A percentile compares a stretch with the other conserved stretches of the same genome.
These are phyloP conservation scores for Aquilaria malaccensis DNA, from an alignment of 345 rosid genomes.

Conservation along the genomic window DNA sequence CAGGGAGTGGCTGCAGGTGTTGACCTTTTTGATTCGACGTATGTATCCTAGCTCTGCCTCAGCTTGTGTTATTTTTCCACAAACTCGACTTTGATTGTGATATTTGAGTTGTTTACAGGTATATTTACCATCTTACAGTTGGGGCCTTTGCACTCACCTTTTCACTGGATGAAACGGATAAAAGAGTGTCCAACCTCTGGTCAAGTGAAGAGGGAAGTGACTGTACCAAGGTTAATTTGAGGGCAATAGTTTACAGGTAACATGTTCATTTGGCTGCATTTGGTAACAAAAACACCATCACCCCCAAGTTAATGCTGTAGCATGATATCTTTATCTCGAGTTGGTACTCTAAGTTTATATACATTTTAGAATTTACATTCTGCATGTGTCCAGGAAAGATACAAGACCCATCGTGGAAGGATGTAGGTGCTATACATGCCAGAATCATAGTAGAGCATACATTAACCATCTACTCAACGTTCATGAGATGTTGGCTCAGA, in stretches of 20 bases:
- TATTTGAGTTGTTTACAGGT: constrained; percentile 29
- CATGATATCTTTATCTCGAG: neutral
- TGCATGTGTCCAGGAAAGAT: constrained; percentile 44
- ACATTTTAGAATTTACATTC: too few relatives aligned
- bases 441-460: constrained; percentile 69
- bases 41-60: constrained; percentile 16
- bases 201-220: constrained; percentile 28
- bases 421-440: constrained; percentile 64
- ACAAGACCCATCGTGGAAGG: constrained; percentile 39
- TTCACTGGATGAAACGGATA: constrained; percentile 28
- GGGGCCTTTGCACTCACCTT: constrained; percentile 69
- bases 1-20: constrained; percentile 75
- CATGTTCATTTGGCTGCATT: neutral
- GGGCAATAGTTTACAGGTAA: constrained; percentile 58
- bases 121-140: constrained; percentile 58
- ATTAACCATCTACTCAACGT: constrained; percentile 70
- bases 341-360: too few relatives aligned
- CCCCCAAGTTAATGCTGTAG: neutral
- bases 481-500: constrained; percentile 77
- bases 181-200: constrained; percentile 9
- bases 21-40: constrained; percentile 69
- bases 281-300: too few relatives aligned
- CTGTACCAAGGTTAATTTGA: constrained; percentile 49
- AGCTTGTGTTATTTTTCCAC: neutral
- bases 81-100: constrained; percentile 1